A percentile compares a stretch with the other conserved stretches of the same genome.
Conservation (phyloP, 2,329 filamentous ascomycete species). For the Ophiosphaerella korrae region DNA sequence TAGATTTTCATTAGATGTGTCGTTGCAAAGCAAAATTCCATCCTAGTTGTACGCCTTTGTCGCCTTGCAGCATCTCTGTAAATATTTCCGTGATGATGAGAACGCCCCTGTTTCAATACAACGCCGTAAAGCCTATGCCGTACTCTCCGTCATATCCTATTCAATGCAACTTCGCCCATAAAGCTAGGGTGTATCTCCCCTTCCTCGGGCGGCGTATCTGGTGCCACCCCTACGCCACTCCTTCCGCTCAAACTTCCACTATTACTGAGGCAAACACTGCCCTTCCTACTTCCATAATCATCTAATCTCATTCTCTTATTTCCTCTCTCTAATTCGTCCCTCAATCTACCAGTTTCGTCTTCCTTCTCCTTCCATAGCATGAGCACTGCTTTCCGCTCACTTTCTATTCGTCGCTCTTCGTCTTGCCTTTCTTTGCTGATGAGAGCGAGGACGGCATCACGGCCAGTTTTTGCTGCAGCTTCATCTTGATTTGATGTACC, state of each 20-base stretch:
- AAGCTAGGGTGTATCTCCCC: slow-evolving; percentile 27
- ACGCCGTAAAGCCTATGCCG: neutral
- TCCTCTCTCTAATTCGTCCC: slow-evolving; percentile 25
- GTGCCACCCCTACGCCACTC: slow-evolving; percentile 16
- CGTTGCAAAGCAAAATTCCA: neutral
- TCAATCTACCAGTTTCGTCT: slow-evolving; percentile 21
- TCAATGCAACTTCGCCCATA: slow-evolving; percentile 23
- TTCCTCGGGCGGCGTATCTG: slow-evolving; percentile 32
- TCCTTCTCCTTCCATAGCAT: slow-evolving; percentile 31
- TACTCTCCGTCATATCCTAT: slow-evolving; percentile 1
- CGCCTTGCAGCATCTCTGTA: too few relatives aligned
- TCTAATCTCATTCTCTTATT: slow-evolving; percentile 27
- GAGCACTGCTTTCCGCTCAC: slow-evolving; percentile 26
- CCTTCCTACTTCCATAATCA: slow-evolving; percentile 11
- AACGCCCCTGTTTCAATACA: neutral
- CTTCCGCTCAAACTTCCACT: slow-evolving; percentile 15
- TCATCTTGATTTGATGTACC: slow-evolving; percentile 60
- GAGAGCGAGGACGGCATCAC: slow-evolving; percentile 52
- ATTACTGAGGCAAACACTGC: slow-evolving; percentile 12
- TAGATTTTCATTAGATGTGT: neutral
- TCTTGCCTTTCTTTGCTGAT: slow-evolving; percentile 23
- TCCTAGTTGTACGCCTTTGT: neutral
- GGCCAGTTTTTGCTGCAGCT: slow-evolving; percentile 56
- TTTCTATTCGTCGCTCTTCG: slow-evolving; percentile 20
- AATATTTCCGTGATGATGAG: neutral